Evolutionary conservation across 176 grass and related monocot species (phyloP).

Genomic region (Bonia amplexicaulis): DNA sequence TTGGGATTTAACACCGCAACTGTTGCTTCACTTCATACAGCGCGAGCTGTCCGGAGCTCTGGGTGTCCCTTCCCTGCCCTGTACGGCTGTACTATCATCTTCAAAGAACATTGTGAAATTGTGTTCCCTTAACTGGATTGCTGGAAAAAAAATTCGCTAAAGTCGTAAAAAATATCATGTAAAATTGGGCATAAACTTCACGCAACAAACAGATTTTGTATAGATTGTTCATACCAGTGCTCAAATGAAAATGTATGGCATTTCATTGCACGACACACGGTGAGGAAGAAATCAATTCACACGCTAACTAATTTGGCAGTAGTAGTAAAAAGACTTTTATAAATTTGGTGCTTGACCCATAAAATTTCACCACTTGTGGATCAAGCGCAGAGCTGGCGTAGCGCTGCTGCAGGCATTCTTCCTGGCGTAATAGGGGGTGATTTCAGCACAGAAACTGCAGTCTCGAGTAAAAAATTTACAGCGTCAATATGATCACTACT

Average conservation of each 20-base stretch:
- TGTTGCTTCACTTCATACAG: neutral
- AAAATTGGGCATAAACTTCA: neutral
- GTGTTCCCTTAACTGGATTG: neutral
- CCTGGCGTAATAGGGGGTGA: no score
- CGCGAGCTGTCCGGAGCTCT: neutral
- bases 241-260: neutral
- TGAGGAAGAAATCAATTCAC: neutral
- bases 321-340: neutral
- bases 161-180: neutral
- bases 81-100: neutral
- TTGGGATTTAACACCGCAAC: neutral
- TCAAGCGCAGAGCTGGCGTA: no score
- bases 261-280: neutral
- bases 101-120: neutral
- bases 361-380: no score
- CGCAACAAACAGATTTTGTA: neutral
- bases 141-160: neutral
- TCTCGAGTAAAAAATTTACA: neutral
- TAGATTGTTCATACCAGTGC: neutral
- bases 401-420: no score
- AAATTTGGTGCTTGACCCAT: no score
- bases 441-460: neutral
- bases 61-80: neutral
- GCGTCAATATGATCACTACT: neutral
- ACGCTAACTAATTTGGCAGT: neutral